These are phyloP conservation scores for Mycena polygramma DNA, from an alignment of 768 basidiomycete genomes.

Conservation along the genomic window DNA sequence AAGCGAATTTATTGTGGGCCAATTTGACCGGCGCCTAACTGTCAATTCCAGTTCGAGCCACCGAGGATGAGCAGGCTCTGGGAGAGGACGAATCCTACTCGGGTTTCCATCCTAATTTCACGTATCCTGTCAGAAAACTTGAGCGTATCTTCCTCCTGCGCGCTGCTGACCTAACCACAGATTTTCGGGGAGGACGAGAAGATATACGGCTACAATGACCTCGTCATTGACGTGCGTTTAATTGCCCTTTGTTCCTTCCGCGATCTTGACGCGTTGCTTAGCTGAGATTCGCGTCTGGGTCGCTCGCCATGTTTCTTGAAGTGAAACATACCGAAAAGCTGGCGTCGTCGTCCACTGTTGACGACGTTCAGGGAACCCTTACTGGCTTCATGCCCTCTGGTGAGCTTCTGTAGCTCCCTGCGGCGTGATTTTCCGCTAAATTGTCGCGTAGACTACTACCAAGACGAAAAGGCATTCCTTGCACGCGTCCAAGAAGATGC, in stretches of 20 bases:
- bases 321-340: constrained; percentile 79
- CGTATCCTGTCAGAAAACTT: constrained; percentile 84
- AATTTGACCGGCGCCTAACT: constrained; percentile 6
- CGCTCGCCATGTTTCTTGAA: constrained; percentile 80
- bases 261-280: constrained; percentile 46
- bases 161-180: constrained; percentile 50
- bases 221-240: constrained; percentile 81
- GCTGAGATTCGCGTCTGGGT: constrained; percentile 91
- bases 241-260: background rate
- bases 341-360: constrained; percentile 74
- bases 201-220: constrained; percentile 92
- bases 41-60: constrained; percentile 70
- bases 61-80: constrained; percentile 71
- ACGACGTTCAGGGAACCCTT: constrained; percentile 87
- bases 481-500: constrained; percentile 84
- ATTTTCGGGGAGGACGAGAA: constrained; percentile 98
- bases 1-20: constrained; percentile 21
- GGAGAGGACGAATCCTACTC: constrained; percentile 70
- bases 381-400: constrained; percentile 84
- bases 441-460: constrained; percentile 72
- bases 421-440: background rate
- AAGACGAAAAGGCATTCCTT: constrained; percentile 74
- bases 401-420: constrained; percentile 39
- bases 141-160: background rate
- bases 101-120: constrained; percentile 89